Percentiles rank a stretch among this genome's conserved stretches.
Conservation (phyloP, 2,329 filamentous ascomycete species). For the Phyllosticta citribraziliensis region DNA sequence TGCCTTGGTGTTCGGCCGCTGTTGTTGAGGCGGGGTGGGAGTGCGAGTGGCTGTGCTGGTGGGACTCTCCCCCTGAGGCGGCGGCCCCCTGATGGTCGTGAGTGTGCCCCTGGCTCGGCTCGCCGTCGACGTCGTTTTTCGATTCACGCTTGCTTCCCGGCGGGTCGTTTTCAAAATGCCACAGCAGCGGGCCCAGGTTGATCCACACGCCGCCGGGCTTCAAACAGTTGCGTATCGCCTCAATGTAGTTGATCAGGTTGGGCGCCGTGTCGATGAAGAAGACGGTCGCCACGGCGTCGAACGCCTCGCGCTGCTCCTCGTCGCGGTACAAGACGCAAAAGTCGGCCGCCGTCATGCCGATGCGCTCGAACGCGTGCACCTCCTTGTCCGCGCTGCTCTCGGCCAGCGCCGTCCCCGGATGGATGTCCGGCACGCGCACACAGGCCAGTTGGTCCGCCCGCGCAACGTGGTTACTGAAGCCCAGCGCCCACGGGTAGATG, state of each 20-base stretch:
- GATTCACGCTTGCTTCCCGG: constrained; percentile 43
- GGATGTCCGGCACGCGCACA: constrained; percentile 68
- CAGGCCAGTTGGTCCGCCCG: constrained; percentile 65
- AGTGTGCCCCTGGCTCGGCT: neutral
- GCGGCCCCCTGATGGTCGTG: constrained; percentile 13
- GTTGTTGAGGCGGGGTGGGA: no score
- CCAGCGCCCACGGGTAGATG: constrained; percentile 77
- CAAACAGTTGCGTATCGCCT: constrained; percentile 71
- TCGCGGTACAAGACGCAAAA: constrained; percentile 79
- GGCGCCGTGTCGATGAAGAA: constrained; percentile 98
- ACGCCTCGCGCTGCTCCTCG: constrained; percentile 49
- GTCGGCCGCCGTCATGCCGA: constrained; percentile 91
- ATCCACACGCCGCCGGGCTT: constrained; percentile 70
- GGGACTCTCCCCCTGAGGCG: neutral
- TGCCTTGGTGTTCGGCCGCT: constrained; percentile 42
- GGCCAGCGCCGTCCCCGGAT: constrained; percentile 28
- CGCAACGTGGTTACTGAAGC: constrained; percentile 74
- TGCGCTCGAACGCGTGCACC: constrained; percentile 47
- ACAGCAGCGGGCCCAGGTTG: constrained; percentile 83
- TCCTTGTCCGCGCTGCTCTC: constrained; percentile 13
- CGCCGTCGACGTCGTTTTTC: constrained; percentile 14
- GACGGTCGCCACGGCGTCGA: constrained; percentile 77
- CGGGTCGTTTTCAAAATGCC: constrained; percentile 82
- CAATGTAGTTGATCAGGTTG: constrained; percentile 81
- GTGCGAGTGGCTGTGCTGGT: neutral